Evolutionary conservation across 495 filamentous ascomycete species (phyloP), one percentile per base, ranked within the genome.

Genomic region (Podospora pseudoanserina): DNA sequence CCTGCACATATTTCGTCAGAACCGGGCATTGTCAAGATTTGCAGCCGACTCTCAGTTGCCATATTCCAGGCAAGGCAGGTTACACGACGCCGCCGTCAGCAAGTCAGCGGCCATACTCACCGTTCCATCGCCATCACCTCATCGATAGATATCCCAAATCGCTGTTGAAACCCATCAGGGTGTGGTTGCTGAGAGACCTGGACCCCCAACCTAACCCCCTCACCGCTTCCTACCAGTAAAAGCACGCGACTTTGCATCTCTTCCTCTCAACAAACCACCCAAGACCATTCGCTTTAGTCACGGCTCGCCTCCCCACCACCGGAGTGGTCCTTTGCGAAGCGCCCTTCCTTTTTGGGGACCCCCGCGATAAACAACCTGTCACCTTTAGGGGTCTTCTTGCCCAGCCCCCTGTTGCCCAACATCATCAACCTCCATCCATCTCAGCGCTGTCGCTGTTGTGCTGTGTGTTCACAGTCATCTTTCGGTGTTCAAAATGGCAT

Each of bases 401-500:
- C 9, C 61, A 63, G 30, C 61, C 32, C 61, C 20, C 49, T 60
- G 23, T 26, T 34, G n/a, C 5, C 18, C 3, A 28, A 56, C 49
- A 66, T 13, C 7, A 18, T 15, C 30, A 27, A 53, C n/a, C 28
- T 20, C 32, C 7, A 57, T 18, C 59, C 59, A 58, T 5, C 23
- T 2, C 11, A 66, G 4, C 60, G 28, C 34, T 64, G 4, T 4
- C 15, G 27, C 28, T 28, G 58, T 23, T 26, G 54, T 44, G 49
- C 66, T n/a, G 62, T 76, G 39, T 49, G 39, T 13, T 59, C 70
- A 30, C 59, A 26, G 30, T 18, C 20, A 27, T 28, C 59, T 18
- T 28, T 5, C 11, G 26, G 27, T 30, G 4, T 49, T 49, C 34
- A 27, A 13, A 32, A 97, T 97, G 93, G 93, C 93, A 4, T 95